Evolutionary conservation across 2,329 filamentous ascomycete species (phyloP).

Genomic region (Rhynchosporium secalis): DNA sequence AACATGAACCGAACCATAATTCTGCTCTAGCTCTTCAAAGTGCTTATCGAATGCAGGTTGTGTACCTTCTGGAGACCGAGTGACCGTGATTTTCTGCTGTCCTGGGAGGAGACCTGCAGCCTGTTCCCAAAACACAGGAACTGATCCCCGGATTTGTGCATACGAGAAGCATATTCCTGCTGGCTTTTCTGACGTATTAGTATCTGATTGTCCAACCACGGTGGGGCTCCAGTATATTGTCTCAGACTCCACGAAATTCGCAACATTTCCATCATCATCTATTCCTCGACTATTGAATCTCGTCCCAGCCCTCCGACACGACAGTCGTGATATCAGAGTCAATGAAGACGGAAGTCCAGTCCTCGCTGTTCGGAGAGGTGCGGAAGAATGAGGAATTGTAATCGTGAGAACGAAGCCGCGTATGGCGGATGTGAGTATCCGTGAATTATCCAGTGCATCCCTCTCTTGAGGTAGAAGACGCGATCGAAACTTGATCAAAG

Average conservation of each 20-base stretch:
- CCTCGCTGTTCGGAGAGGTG: conserved; percentile 64
- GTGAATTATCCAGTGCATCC: conserved; percentile 77
- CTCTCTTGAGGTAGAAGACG: conserved; percentile 74
- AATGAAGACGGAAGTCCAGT: conserved; percentile 79
- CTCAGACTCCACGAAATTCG: conserved; percentile 98
- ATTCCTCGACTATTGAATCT: conserved; percentile 97
- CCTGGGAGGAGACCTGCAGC: conserved; percentile 82
- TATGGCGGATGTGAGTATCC: conserved; percentile 90
- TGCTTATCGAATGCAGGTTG: conserved; percentile 96
- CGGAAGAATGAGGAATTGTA: conserved; percentile 74
- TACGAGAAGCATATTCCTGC: conserved; percentile 83
- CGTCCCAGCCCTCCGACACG: conserved; percentile 87
- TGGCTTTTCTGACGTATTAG: conserved; percentile 29
- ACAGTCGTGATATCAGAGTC: conserved; percentile 88
- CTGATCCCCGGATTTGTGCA: conserved; percentile 86
- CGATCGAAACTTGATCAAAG: conserved; percentile 84
- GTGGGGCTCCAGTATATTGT: conserved; percentile 85
- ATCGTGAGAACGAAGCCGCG: conserved; percentile 88
- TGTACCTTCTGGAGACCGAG: conserved; percentile 83
- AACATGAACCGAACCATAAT: conserved; percentile 88
- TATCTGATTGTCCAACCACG: conserved; percentile 27
- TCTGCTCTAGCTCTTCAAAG: conserved; percentile 80
- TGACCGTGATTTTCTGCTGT: conserved; percentile 92
- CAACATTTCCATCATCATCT: conserved; percentile 95
- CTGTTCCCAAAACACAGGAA: conserved; percentile 98